A percentile compares a stretch with the other conserved stretches of the same genome.
phyloP scores from a whole-genome alignment of 352 stramenopile genomes.

The Blastocystis sp. region DNA sequence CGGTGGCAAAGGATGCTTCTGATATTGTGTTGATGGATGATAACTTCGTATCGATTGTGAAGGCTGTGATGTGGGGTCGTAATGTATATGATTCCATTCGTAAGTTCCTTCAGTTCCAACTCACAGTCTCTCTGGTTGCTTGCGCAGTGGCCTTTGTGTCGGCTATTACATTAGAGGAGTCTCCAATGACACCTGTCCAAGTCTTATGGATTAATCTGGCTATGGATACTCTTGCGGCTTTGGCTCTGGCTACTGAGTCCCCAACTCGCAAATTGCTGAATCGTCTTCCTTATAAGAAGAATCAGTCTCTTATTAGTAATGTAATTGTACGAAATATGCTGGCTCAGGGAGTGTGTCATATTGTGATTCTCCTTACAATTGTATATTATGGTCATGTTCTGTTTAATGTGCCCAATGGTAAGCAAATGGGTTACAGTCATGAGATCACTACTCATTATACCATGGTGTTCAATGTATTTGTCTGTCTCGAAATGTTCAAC shows the following conservation, averaged over 20 bases:
- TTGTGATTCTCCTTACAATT: constrained; percentile 76
- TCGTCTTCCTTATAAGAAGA: constrained; percentile 83
- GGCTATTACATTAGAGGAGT: constrained; percentile 71
- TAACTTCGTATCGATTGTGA: constrained; percentile 95
- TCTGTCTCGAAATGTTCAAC: constrained; percentile 89
- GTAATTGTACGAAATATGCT: constrained; percentile 90
- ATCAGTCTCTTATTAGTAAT: constrained; percentile 83
- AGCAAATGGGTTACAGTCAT: constrained; percentile 11
- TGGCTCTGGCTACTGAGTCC: constrained; percentile 89
- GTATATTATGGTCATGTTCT: constrained; percentile 19
- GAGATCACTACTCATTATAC: constrained; percentile 85
- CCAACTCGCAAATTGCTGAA: constrained; percentile 82
- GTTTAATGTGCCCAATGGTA: constrained; percentile 12
- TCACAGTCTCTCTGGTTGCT: constrained; percentile 89
- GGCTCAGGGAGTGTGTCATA: constrained; percentile 83
- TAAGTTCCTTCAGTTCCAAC: constrained; percentile 93
- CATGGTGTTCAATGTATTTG: constrained; percentile 93
- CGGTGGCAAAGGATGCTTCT: constrained; percentile 94
- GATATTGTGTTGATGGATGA: constrained; percentile 96
- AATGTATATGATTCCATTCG: constrained; percentile 92
- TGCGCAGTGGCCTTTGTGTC: constrained; percentile 86
- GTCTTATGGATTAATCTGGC: constrained; percentile 97
- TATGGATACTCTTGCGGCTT: constrained; percentile 91
- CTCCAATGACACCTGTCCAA: constrained; percentile 85
- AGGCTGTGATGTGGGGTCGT: constrained; percentile 88